Evolutionary conservation across 2,329 filamentous ascomycete genomes (phyloP).

Genomic region (Fusarium burgessii): DNA sequence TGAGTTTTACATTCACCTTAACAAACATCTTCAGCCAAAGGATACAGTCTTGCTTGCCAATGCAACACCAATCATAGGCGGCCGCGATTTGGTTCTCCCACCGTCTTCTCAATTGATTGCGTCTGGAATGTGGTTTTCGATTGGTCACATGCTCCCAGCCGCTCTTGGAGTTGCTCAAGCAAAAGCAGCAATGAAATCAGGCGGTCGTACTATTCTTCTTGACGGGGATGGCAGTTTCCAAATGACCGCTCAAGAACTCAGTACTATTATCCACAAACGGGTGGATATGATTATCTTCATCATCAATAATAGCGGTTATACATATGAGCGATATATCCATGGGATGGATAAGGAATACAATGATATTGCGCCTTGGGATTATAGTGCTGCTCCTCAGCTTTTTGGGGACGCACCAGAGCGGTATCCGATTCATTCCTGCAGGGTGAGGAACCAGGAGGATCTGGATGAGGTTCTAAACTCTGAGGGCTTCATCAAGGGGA

Average conservation of each 20-base stretch:
- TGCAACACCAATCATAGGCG: conserved; percentile 23
- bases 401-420: neutral
- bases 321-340: conserved; percentile 14
- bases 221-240: conserved; percentile 21
- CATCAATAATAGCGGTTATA: conserved; percentile 1
- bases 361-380: conserved; percentile 18
- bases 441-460: neutral
- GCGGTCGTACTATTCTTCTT: conserved; percentile 11
- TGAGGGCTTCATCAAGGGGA: neutral
- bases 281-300: conserved; percentile 1
- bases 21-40: neutral
- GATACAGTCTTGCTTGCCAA: conserved; percentile 14
- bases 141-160: conserved; percentile 16
- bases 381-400: neutral
- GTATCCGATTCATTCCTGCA: neutral
- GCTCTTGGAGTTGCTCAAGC: conserved; percentile 7
- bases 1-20: conserved; percentile 2
- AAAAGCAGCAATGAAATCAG: neutral
- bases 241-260: conserved; percentile 16
- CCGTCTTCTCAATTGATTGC: conserved; percentile 3
- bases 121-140: conserved; percentile 27
- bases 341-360: conserved; percentile 15
- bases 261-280: conserved; percentile 11
- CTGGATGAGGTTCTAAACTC: neutral
- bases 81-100: neutral